These are phyloP conservation scores for Oxytropis ochrocephala DNA, from an alignment of 306 rosid genomes.

Conservation along the genomic window DNA sequence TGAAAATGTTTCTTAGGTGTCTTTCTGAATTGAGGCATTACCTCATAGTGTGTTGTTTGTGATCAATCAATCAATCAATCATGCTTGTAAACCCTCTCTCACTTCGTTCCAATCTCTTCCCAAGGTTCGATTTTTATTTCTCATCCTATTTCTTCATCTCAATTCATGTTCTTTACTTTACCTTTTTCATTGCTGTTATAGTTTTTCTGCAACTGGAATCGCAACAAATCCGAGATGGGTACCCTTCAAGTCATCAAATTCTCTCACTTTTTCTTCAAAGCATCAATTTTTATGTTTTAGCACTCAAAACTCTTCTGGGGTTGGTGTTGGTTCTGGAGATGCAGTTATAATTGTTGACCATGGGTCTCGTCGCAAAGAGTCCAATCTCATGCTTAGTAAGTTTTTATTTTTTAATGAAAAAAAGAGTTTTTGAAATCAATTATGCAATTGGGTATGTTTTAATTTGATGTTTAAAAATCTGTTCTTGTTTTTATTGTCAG, in stretches of 20 bases:
- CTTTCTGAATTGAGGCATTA: no score
- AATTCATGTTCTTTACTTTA: neutral
- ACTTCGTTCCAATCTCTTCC: constrained; percentile 11
- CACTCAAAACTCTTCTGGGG: constrained; percentile 25
- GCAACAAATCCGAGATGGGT: constrained; percentile 26
- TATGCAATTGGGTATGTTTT: neutral
- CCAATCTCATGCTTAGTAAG: constrained; percentile 88
- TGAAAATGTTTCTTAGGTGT: no score
- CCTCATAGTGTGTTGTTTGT: neutral
- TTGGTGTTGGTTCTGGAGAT: constrained; percentile 52
- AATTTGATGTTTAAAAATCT: neutral
- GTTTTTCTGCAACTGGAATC: constrained; percentile 26
- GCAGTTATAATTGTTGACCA: constrained; percentile 87
- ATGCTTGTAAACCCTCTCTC: constrained; percentile 20
- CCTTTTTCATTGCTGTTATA: constrained; percentile 5
- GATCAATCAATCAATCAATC: neutral
- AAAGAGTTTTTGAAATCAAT: neutral
- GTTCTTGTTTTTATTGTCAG: constrained; percentile 36
- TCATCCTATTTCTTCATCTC: neutral
- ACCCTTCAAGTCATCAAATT: constrained; percentile 32
- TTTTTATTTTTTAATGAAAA: neutral
- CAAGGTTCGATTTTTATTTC: constrained; percentile 33
- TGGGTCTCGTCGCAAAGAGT: constrained; percentile 87
- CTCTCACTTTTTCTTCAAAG: constrained; percentile 9
- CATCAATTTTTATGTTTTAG: constrained; percentile 28